These are phyloP conservation scores for Teratosphaeria gauchensis DNA, from an alignment of 2,329 filamentous ascomycete species.

Conservation along the genomic window DNA sequence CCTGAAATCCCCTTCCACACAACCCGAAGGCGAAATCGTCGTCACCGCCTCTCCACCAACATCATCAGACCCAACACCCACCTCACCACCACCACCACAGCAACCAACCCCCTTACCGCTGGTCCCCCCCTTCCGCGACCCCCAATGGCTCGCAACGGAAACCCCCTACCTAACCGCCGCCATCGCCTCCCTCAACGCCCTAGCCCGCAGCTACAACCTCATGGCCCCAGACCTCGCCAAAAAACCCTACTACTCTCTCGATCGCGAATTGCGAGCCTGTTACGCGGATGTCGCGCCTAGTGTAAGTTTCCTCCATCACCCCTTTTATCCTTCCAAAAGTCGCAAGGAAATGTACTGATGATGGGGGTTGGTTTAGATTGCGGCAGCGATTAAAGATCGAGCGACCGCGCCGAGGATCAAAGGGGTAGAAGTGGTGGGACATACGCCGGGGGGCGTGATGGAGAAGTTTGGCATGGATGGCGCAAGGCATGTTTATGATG, in stretches of 20 bases:
- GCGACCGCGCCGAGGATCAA: constrained; percentile 42
- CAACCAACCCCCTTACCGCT: constrained; percentile 10
- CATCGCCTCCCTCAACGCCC: constrained; percentile 65
- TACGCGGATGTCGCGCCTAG: constrained; percentile 75
- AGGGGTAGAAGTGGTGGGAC: constrained; percentile 31
- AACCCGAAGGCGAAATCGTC: constrained; percentile 10
- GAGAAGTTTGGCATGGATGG: constrained; percentile 48
- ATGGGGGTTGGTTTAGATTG: constrained; percentile 35
- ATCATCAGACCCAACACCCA: constrained; percentile 51
- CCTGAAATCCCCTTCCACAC: background rate
- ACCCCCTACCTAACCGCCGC: constrained; percentile 64
- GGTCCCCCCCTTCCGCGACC: constrained; percentile 59
- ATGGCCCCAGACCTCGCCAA: constrained; percentile 88
- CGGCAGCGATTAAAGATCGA: constrained; percentile 61
- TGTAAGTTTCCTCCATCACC: no score
- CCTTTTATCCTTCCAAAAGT: no score
- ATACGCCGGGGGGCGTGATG: constrained; percentile 46
- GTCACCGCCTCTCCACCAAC: constrained; percentile 58
- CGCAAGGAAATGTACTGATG: no score
- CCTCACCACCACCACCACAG: background rate
- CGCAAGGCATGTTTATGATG: constrained; percentile 60
- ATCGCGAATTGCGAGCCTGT: constrained; percentile 70
- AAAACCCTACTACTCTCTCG: constrained; percentile 80
- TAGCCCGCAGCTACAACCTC: constrained; percentile 84
- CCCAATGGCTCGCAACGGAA: constrained; percentile 65